Evolutionary conservation across 2,329 filamentous ascomycete genomes (phyloP).

Genomic region (Pestalotiopsis fici): DNA sequence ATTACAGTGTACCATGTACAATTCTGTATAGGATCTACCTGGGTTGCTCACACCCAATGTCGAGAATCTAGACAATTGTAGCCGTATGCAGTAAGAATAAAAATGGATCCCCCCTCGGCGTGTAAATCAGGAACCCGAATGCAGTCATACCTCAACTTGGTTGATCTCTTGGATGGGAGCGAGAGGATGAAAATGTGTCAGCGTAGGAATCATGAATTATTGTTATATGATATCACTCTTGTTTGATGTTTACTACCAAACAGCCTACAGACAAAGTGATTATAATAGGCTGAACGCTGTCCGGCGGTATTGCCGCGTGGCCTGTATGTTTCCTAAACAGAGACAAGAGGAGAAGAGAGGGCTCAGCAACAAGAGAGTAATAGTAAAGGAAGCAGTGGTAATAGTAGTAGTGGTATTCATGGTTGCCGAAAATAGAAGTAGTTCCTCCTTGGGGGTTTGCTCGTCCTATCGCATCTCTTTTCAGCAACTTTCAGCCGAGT

Average conservation of each 20-base stretch:
- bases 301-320: neutral
- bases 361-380: neutral
- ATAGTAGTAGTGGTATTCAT: neutral
- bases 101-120: neutral
- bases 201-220: neutral
- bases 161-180: neutral
- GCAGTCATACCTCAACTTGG: neutral
- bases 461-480: conserved; percentile 16
- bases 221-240: conserved; percentile 13
- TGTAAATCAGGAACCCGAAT: neutral
- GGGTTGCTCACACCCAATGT: neutral
- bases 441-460: neutral
- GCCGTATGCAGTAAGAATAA: neutral
- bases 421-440: conserved; percentile 1
- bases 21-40: neutral
- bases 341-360: neutral
- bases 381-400: neutral
- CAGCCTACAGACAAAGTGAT: conserved; percentile 1
- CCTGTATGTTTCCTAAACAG: neutral
- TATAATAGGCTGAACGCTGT: conserved; percentile 9
- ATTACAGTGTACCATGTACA: neutral
- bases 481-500: conserved; percentile 14
- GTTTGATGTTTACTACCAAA: conserved; percentile 23
- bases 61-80: neutral
- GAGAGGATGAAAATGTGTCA: neutral